phyloP scores from a whole-genome alignment of 306 rosid species.

The Vigna radiata region DNA sequence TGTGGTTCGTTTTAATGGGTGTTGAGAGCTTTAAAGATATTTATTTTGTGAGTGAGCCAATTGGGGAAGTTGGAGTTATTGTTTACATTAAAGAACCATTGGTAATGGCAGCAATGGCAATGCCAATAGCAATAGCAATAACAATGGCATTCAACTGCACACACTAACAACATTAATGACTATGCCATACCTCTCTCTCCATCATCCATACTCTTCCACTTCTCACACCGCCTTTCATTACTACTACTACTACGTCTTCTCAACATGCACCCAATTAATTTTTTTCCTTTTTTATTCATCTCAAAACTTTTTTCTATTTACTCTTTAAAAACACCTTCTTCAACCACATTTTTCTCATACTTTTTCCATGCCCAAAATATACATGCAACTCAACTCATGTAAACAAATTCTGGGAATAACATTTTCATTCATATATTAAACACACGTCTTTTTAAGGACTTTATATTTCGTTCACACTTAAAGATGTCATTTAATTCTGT shows the following conservation, averaged over 20 bases:
- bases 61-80: conserved; percentile 82
- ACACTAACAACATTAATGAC: conserved; percentile 64
- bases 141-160: conserved; percentile 57
- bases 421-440: background rate
- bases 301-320: too few species aligned
- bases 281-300: background rate
- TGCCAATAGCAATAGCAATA: too few species aligned
- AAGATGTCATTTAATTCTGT: background rate
- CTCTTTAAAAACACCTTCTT: too few species aligned
- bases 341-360: background rate
- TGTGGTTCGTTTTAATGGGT: conserved; percentile 65
- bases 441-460: background rate
- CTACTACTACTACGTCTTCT: conserved; percentile 23
- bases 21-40: conserved; percentile 74
- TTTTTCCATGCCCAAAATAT: background rate
- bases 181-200: conserved; percentile 48
- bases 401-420: background rate
- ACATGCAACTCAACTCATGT: background rate
- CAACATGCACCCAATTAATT: background rate
- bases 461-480: background rate
- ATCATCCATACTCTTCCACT: conserved; percentile 22
- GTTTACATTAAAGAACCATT: conserved; percentile 55
- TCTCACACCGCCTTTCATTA: conserved; percentile 71
- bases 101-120: conserved; percentile 13
- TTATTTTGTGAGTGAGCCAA: conserved; percentile 59